These are phyloP conservation scores for Microcera coccophila DNA, from an alignment of 2,329 filamentous ascomycete species.

Conservation along the genomic window DNA sequence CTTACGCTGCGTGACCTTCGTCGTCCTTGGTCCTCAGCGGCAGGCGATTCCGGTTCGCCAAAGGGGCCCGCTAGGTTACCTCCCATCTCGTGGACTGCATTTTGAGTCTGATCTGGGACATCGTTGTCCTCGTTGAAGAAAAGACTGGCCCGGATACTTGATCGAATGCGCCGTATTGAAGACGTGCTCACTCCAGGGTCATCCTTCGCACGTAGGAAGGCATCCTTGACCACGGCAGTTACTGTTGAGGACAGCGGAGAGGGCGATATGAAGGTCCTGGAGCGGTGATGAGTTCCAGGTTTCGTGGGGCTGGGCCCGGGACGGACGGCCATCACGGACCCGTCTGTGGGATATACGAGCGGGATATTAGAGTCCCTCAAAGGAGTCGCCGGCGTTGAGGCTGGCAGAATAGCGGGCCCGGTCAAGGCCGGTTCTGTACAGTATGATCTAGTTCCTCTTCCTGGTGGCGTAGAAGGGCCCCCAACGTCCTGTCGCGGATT, in stretches of 20 bases:
- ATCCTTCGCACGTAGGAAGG: conserved; percentile 46
- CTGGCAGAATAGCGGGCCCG: conserved; percentile 16
- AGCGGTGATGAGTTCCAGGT: conserved; percentile 28
- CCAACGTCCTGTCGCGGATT: conserved; percentile 43
- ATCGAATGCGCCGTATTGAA: conserved; percentile 46
- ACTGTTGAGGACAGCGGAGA: conserved; percentile 59
- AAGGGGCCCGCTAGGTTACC: conserved; percentile 21
- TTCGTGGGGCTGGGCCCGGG: conserved; percentile 27
- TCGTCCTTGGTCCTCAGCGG: conserved; percentile 18
- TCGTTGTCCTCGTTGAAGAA: conserved; percentile 48
- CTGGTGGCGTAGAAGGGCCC: conserved; percentile 28
- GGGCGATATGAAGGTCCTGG: conserved; percentile 53
- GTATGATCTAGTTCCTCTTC: conserved; percentile 35
- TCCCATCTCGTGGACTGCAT: conserved; percentile 23
- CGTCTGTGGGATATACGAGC: conserved; percentile 21
- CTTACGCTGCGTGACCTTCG: conserved; percentile 39
- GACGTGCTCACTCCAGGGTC: conserved; percentile 38
- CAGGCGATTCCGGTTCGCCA: conserved; percentile 14
- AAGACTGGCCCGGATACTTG: conserved; percentile 51
- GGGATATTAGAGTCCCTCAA: conserved; percentile 26
- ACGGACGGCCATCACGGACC: conserved; percentile 25
- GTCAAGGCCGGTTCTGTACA: conserved; percentile 37
- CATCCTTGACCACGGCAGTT: conserved; percentile 55
- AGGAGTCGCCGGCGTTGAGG: conserved; percentile 32
- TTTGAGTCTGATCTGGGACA: conserved; percentile 14